A percentile compares a stretch with the other conserved stretches of the same genome.
These are phyloP conservation scores for Termitomyces heimii DNA, from an alignment of 768 basidiomycete species.

Conservation along the genomic window DNA sequence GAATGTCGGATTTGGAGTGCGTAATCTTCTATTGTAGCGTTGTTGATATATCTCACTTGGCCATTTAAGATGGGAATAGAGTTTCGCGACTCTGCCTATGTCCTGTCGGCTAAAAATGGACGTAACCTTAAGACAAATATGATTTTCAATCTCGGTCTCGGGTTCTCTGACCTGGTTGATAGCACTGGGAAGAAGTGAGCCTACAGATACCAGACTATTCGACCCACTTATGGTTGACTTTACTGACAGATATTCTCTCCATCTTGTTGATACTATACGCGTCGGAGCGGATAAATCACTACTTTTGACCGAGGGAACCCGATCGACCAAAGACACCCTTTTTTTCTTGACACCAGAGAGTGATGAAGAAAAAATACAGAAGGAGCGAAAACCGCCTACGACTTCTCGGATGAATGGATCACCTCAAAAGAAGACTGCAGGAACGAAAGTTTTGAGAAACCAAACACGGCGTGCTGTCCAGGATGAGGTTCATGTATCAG, in stretches of 20 bases:
- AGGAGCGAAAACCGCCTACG: constrained; percentile 47
- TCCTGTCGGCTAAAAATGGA: constrained; percentile 76
- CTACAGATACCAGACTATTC: neutral
- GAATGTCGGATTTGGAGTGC: constrained; percentile 84
- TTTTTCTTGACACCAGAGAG: constrained; percentile 73
- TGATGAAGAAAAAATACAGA: constrained; percentile 53
- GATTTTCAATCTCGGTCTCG: constrained; percentile 81
- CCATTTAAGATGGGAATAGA: constrained; percentile 82
- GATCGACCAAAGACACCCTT: constrained; percentile 79
- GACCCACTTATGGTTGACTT: neutral
- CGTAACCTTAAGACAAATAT: constrained; percentile 70
- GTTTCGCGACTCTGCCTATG: constrained; percentile 84
- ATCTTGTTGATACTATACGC: constrained; percentile 84
- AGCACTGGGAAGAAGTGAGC: constrained; percentile 71
- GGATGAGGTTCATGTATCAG: constrained; percentile 76
- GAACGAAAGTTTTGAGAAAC: constrained; percentile 82
- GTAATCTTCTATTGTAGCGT: constrained; percentile 17
- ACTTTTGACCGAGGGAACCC: constrained; percentile 80
- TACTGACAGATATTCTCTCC: constrained; percentile 69
- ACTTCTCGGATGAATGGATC: constrained; percentile 58
- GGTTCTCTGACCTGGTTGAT: constrained; percentile 80
- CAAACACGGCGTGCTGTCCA: constrained; percentile 87
- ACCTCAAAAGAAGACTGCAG: constrained; percentile 66
- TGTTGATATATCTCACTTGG: neutral
- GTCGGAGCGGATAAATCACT: constrained; percentile 60